Percentiles rank a stretch among this genome's conserved stretches.
Conservation (phyloP, 306 rosid genomes). For the Cucurbita moschata region DNA sequence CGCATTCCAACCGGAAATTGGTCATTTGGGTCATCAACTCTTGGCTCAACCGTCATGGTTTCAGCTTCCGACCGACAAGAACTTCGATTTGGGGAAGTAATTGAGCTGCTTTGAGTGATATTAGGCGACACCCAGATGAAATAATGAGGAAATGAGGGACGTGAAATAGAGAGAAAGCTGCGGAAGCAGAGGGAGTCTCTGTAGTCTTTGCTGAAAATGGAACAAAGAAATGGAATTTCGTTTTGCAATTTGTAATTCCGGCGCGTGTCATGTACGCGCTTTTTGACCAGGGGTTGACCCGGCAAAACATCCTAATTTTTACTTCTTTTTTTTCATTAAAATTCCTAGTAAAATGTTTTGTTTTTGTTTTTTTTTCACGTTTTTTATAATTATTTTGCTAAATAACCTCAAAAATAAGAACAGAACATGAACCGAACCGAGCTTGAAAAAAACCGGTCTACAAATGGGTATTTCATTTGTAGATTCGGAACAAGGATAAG, state of each 20-base stretch:
- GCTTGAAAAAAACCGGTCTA: background rate
- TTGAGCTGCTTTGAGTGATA: background rate
- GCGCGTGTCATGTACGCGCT: constrained; percentile 3
- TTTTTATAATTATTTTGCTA: no score
- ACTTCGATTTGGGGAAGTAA: background rate
- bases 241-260: background rate
- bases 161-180: background rate
- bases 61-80: background rate
- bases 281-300: background rate
- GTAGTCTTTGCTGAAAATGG: background rate
- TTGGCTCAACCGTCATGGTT: constrained; percentile 31
- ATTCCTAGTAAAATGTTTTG: background rate
- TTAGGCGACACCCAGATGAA: background rate
- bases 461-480: background rate
- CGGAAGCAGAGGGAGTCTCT: background rate
- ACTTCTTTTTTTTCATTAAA: background rate
- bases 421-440: background rate
- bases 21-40: constrained; percentile 35
- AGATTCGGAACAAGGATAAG: background rate
- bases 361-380: no score
- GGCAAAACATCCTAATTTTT: no score
- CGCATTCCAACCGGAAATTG: constrained; percentile 91
- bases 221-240: background rate
- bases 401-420: background rate
- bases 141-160: background rate